Evolutionary conservation across 305 asterid species (phyloP).

Genomic region (Fraxinus dipetala): DNA sequence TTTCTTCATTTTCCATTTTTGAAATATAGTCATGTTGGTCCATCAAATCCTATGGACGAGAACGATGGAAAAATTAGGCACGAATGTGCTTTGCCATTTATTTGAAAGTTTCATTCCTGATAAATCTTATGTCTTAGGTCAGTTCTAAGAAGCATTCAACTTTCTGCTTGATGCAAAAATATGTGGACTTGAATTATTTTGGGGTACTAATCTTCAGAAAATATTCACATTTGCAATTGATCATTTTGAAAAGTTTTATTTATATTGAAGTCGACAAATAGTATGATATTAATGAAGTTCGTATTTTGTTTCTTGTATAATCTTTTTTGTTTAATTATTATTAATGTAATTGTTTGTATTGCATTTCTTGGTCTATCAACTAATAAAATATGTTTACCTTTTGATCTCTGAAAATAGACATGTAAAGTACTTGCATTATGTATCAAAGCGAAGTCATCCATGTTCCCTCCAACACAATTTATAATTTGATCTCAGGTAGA

Average conservation of each 20-base stretch:
- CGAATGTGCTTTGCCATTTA: conserved; percentile 1
- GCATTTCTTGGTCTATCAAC: too few relatives aligned
- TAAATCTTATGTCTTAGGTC: conserved; percentile 40
- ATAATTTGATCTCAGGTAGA: too few relatives aligned
- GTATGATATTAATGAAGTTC: conserved; percentile 68
- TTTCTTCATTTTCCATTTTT: too few relatives aligned
- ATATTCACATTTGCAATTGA: conserved; percentile 80
- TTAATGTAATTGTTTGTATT: too few relatives aligned
- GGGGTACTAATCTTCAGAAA: conserved; percentile 65
- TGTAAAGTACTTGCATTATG: too few relatives aligned
- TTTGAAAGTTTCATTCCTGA: conserved; percentile 23
- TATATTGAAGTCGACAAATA: conserved; percentile 76
- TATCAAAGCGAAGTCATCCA: too few relatives aligned
- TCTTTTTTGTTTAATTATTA: background rate
- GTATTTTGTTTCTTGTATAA: conserved; percentile 18
- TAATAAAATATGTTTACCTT: too few relatives aligned
- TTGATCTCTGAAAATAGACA: too few relatives aligned
- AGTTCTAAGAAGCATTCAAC: conserved; percentile 83
- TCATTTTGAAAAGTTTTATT: conserved; percentile 71
- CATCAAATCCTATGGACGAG: background rate
- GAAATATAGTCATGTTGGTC: background rate
- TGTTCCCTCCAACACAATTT: too few relatives aligned
- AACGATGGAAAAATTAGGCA: background rate
- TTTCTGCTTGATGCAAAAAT: conserved; percentile 83
- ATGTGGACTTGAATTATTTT: conserved; percentile 48